Evolutionary conservation across 2,329 filamentous ascomycete species (phyloP).

Genomic region (Penicillium corylophilum): DNA sequence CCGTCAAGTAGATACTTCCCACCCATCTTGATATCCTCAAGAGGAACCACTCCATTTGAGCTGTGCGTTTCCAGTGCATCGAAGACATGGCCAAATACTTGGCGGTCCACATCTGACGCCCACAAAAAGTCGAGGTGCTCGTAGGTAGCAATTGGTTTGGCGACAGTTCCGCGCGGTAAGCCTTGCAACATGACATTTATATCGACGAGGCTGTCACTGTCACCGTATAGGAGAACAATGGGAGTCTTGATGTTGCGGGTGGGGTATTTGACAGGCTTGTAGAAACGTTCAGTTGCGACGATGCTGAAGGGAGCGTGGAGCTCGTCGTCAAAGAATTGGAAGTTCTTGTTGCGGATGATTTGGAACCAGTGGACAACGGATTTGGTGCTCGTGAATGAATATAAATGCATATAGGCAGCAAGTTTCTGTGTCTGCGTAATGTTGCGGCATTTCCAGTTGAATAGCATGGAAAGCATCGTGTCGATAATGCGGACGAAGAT

Average conservation of each 20-base stretch:
- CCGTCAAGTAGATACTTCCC: slow-evolving; percentile 3
- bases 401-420: slow-evolving; percentile 91
- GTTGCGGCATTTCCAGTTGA: slow-evolving; percentile 84
- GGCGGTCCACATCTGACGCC: slow-evolving; percentile 77
- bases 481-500: slow-evolving; percentile 90
- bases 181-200: slow-evolving; percentile 90
- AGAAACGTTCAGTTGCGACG: slow-evolving; percentile 74
- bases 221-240: slow-evolving; percentile 89
- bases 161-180: slow-evolving; percentile 78
- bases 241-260: slow-evolving; percentile 97
- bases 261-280: slow-evolving; percentile 93
- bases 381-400: slow-evolving; percentile 95
- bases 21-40: not conserved
- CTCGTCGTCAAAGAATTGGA: slow-evolving; percentile 99
- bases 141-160: slow-evolving; percentile 85
- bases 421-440: slow-evolving; percentile 86
- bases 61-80: slow-evolving; percentile 73
- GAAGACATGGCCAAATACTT: slow-evolving; percentile 90
- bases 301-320: slow-evolving; percentile 73
- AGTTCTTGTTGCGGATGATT: slow-evolving; percentile 92
- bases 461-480: slow-evolving; percentile 74
- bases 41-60: not conserved
- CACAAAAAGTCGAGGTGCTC: slow-evolving; percentile 97
- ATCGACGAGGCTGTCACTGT: slow-evolving; percentile 89
- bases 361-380: slow-evolving; percentile 99